These are phyloP conservation scores for Fusarium scirpi DNA, from an alignment of 2,329 filamentous ascomycete genomes.

Conservation along the genomic window DNA sequence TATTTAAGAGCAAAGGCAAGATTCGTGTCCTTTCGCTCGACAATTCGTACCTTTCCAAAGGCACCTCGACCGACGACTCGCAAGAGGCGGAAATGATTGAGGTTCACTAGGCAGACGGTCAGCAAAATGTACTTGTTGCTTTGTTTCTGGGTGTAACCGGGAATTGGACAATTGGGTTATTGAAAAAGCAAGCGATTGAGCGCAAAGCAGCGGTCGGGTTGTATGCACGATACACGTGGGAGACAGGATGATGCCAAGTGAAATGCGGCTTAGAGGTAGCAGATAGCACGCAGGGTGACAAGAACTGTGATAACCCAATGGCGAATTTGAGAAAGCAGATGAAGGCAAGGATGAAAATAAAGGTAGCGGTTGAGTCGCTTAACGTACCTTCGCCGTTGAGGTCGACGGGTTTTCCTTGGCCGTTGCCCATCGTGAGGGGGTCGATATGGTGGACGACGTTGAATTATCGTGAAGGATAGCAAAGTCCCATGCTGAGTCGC, in stretches of 20 bases:
- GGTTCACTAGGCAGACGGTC: slow-evolving; percentile 74
- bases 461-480: slow-evolving; percentile 48
- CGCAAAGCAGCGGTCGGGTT: slow-evolving; percentile 11
- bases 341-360: not conserved
- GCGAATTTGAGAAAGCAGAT: slow-evolving; percentile 8
- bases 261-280: slow-evolving; percentile 33
- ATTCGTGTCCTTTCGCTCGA: slow-evolving; percentile 95
- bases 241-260: slow-evolving; percentile 38
- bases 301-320: slow-evolving; percentile 14
- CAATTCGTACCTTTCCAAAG: slow-evolving; percentile 98
- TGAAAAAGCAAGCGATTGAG: not conserved
- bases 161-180: not conserved
- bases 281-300: slow-evolving; percentile 21
- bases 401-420: slow-evolving; percentile 91
- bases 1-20: slow-evolving; percentile 97
- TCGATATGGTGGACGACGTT: slow-evolving; percentile 45
- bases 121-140: not conserved
- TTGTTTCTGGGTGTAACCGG: not conserved
- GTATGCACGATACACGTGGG: slow-evolving; percentile 44
- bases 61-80: slow-evolving; percentile 97
- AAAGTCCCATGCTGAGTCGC: slow-evolving; percentile 49
- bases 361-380: not conserved
- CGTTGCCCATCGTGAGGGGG: slow-evolving; percentile 81
- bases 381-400: slow-evolving; percentile 88
- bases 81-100: slow-evolving; percentile 95